Evolutionary conservation across 2,329 filamentous ascomycete genomes (phyloP).

Genomic region (Hymenoscyphus fructigenus): DNA sequence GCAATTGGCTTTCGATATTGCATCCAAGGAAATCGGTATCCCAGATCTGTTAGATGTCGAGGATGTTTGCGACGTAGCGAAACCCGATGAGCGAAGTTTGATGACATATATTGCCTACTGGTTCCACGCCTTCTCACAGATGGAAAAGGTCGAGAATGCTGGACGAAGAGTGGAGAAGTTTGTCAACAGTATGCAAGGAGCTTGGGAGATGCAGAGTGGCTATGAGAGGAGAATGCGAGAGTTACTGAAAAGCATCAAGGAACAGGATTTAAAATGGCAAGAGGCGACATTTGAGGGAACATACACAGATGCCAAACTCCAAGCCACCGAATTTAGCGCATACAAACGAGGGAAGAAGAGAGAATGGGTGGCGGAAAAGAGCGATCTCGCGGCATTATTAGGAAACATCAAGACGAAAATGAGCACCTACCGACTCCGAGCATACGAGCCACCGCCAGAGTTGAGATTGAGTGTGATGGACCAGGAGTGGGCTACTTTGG

Average conservation of each 20-base stretch:
- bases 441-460: conserved; percentile 86
- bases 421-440: conserved; percentile 85
- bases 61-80: conserved; percentile 94
- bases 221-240: conserved; percentile 90
- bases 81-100: conserved; percentile 91
- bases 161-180: conserved; percentile 97
- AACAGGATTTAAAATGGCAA: conserved; percentile 75
- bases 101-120: conserved; percentile 99
- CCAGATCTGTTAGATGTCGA: conserved; percentile 94
- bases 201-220: conserved; percentile 98
- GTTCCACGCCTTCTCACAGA: conserved; percentile 99
- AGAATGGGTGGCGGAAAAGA: conserved; percentile 97
- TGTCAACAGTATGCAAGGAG: conserved; percentile 96
- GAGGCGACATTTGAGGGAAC: conserved; percentile 83
- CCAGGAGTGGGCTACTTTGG: conserved; percentile 74
- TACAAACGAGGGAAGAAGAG: conserved; percentile 92
- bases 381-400: conserved; percentile 84
- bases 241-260: conserved; percentile 71
- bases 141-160: conserved; percentile 98
- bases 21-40: conserved; percentile 93
- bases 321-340: conserved; percentile 75
- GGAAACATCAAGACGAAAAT: conserved; percentile 99
- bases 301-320: conserved; percentile 87
- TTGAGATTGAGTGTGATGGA: conserved; percentile 82
- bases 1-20: conserved; percentile 96